phyloP scores from a whole-genome alignment of 1,284 basidiomycete species.

The Ustilago crameri region DNA sequence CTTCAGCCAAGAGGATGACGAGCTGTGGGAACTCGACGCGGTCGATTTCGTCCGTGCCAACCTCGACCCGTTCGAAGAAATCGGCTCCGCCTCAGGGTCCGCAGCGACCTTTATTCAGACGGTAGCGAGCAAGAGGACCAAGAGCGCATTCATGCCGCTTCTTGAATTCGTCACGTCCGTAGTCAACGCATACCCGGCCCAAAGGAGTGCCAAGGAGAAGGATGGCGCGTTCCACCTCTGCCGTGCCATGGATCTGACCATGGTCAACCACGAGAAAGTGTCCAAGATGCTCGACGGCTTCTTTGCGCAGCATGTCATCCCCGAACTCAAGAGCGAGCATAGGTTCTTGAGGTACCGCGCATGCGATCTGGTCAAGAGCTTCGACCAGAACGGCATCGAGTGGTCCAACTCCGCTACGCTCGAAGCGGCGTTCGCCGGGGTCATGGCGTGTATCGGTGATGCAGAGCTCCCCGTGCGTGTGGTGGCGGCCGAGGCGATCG shows the following conservation, averaged over 20 bases:
- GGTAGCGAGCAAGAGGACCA: conserved; percentile 62
- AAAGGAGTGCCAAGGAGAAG: conserved; percentile 56
- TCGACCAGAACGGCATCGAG: conserved; percentile 60
- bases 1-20: conserved; percentile 61
- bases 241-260: conserved; percentile 55
- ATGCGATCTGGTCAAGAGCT: conserved; percentile 59
- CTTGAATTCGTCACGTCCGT: conserved; percentile 64
- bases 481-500: conserved; percentile 82
- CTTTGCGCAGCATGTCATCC: conserved; percentile 63
- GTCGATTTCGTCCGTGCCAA: conserved; percentile 64
- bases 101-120: conserved; percentile 56
- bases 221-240: conserved; percentile 64
- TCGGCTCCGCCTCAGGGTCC: conserved; percentile 49
- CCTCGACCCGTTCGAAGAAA: conserved; percentile 62
- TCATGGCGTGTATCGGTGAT: conserved; percentile 71
- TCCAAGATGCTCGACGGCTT: conserved; percentile 59
- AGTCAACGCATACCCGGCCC: conserved; percentile 58
- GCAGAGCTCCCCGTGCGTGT: conserved; percentile 84
- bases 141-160: conserved; percentile 60
- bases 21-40: conserved; percentile 65
- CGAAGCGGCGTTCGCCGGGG: conserved; percentile 61
- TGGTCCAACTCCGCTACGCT: conserved; percentile 58
- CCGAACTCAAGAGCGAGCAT: conserved; percentile 58
- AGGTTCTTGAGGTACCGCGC: conserved; percentile 63
- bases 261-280: conserved; percentile 61